Percentiles rank a stretch among this genome's conserved stretches.
phyloP scores from a whole-genome alignment of 148 eudicot genomes.

The Fallopia convolvulus region DNA sequence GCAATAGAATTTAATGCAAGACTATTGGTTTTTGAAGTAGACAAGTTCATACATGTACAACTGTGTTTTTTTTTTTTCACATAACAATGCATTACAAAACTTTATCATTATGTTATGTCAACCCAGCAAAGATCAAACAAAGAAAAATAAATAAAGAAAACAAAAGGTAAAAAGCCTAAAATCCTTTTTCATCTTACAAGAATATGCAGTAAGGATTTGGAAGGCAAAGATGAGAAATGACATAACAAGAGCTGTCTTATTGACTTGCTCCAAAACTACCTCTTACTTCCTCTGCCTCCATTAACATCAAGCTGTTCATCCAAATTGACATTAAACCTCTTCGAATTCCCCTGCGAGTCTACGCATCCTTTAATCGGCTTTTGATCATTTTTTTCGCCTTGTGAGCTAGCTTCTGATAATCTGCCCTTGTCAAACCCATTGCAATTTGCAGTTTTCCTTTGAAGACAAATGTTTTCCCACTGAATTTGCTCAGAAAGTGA shows the following conservation, averaged over 20 bases:
- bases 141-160: background rate
- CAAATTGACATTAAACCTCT: background rate
- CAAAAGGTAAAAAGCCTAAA: background rate
- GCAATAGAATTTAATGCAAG: background rate
- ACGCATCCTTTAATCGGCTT: background rate
- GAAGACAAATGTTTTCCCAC: conserved; percentile 41
- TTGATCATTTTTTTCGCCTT: background rate
- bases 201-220: background rate
- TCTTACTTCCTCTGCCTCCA: conserved; percentile 1
- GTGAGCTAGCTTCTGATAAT: background rate
- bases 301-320: background rate
- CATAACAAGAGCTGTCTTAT: conserved; percentile 1
- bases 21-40: background rate
- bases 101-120: background rate
- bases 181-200: background rate
- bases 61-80: background rate
- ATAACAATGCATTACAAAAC: conserved; percentile 10
- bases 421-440: background rate
- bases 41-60: conserved; percentile 8
- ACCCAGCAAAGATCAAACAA: background rate
- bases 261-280: background rate
- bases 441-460: conserved; percentile 46
- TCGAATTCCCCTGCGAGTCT: background rate
- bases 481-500: conserved; percentile 46
- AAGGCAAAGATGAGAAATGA: conserved; percentile 2